Evolutionary conservation across 306 rosid genomes (phyloP), one percentile per base, ranked within the genome.

Genomic region (Cucurbita moschata): DNA sequence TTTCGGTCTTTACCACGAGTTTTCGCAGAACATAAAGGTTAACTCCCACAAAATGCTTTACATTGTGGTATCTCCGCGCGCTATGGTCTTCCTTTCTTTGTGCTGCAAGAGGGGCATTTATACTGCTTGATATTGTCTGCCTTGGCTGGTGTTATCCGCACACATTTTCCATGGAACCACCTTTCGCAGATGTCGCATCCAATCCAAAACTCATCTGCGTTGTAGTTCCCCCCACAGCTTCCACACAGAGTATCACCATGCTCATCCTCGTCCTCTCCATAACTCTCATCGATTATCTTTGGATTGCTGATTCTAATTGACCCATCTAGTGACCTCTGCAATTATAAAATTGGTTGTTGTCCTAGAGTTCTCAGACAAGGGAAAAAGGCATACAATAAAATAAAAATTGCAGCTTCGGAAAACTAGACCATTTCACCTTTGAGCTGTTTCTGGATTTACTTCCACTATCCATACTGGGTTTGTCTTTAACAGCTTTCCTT

Each of bases 131-230:
- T 85, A 42, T 74, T 77, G 47, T 85, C 88, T 2, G 89, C 88
- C 83, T 79, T 82, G 10, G 86, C 83, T 7, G 88, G 86, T 67
- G 88, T 85, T 57, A 87, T 83, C 87, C 85, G 85, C 81, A 87
- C 91, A 37, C 89, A 85, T 74, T 80, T 83, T 4, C 89, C 88
- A 43, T 85, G 89, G 78, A 62, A 83, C 92, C 92, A 87, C 79
- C 83, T 85, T 80, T 85, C 85, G 4, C 91, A 85, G 71, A 87
- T 82, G 78, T 87, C 89, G 5, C 92, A 85, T 57, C 86, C 81
- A 40, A 87, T 87, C 89, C 89, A 87, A 69, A 85, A 85, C 84
- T 85, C 88, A 55, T 85, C 84, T 5, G 80, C 83, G 4, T 51
- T 80, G 81, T 83, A 88, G 62, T 83, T 83, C 66, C 85, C 79